Base-by-base conservation (phyloP, 2,329 filamentous ascomycete species). In the Lojkania enalia region DNA sequence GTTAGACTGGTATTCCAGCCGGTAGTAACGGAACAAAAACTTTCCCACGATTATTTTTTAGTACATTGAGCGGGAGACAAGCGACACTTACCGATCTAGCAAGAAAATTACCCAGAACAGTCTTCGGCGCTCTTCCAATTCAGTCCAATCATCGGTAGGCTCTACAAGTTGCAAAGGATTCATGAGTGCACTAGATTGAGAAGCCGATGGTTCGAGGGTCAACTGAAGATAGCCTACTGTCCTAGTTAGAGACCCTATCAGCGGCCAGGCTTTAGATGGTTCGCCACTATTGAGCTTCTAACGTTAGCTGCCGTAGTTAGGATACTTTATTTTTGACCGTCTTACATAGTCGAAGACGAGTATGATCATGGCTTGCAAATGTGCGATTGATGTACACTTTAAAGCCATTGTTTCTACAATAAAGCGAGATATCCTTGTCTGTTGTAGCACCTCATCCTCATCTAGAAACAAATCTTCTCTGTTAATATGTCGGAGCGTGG, bases 1-100 rank as follows among this genome's bases (percentile, higher is more conserved):
- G 64, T 67, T 6, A 67, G 39, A 20, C 59, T 63, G 1, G 61
- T 65, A 21, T 66, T 65, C 64, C 64, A 67, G 4, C 64, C 64
- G 5, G 63, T 65, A 3, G 57, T 58, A 7, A 62, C 60, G 0
- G 61, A 65, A 33, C 64, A 67, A 27, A 64, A 66, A 2, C 46
- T 48, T 32, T 19, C 14, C 14, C 3, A 4, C 12, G 9, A 23
- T 47, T 38, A 42, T 18, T 25, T 13, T 4, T n/a, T 20, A 18
- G 13, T 20, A 27, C 15, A 19, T 35, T 14, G 15, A 29, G 14
- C n/a, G n/a, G 25, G 7, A 27, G 7, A 27, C 7, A 15, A 27
- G 3, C 3, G 20, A 25, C 4, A 38, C 33, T 13, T 40, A 48
- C 45, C 63, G 55, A 38, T 67, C 64, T n/a, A 67, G 54, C 29